Conservation (phyloP, 371 early-diverging fungal species). For the Mortierella sp. region DNA sequence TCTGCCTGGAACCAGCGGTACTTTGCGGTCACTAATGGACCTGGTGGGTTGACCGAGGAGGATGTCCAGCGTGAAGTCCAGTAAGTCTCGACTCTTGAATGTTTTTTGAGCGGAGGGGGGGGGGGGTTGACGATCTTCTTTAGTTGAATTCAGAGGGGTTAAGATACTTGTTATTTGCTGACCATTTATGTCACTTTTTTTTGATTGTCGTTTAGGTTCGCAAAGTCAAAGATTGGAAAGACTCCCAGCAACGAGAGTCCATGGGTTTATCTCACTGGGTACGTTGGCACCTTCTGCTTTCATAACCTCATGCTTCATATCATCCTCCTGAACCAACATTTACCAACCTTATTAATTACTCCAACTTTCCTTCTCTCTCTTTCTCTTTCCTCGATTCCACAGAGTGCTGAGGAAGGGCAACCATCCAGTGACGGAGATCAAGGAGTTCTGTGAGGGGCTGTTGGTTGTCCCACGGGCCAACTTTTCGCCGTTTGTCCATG, state of each 20-base stretch:
- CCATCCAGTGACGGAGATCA: conserved; percentile 57
- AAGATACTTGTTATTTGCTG: not conserved
- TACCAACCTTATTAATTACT: not conserved
- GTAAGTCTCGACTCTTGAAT: conserved; percentile 55
- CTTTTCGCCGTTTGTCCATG: conserved; percentile 72
- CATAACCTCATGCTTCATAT: not conserved
- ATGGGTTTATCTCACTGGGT: conserved; percentile 89
- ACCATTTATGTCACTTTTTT: not conserved
- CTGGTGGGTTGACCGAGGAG: conserved; percentile 59
- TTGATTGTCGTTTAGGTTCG: conserved; percentile 61
- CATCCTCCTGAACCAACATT: not conserved
- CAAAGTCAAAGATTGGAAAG: conserved; percentile 73
- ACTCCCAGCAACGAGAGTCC: conserved; percentile 93
- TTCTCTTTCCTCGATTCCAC: not conserved
- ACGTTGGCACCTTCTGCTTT: conserved; percentile 12
- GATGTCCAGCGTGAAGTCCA: conserved; percentile 72
- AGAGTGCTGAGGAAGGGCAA: conserved; percentile 65
- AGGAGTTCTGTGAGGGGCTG: conserved; percentile 65
- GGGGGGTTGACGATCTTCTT: not conserved
- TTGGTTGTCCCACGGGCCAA: conserved; percentile 46
- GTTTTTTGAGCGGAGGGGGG: too few species aligned
- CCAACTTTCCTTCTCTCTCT: not conserved
- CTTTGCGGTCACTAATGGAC: conserved; percentile 74
- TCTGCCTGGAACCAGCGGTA: conserved; percentile 98
- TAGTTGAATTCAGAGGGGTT: not conserved